Conservation (phyloP, 164 flowering plant genomes). For the Vitis cinerea region DNA sequence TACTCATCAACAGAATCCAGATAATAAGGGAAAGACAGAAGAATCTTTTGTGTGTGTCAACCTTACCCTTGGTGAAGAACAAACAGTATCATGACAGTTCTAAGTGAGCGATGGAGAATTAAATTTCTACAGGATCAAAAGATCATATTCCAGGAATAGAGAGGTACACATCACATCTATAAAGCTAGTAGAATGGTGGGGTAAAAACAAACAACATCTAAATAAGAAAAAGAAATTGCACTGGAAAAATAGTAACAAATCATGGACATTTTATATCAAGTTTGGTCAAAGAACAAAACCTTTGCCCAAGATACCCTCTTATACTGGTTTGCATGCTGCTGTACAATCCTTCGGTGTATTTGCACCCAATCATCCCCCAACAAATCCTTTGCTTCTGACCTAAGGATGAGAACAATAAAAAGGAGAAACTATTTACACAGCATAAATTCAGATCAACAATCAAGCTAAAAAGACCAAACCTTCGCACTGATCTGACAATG, state of each 20-base stretch:
- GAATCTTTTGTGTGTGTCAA: no score
- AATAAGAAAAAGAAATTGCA: background rate
- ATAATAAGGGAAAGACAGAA: no score
- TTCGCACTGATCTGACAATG: constrained; percentile 93
- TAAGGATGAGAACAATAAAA: constrained; percentile 11
- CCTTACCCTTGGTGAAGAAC: no score
- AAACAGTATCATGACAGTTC: no score
- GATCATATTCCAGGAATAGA: no score
- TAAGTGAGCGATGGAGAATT: background rate
- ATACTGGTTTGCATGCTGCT: constrained; percentile 80
- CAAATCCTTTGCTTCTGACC: constrained; percentile 76
- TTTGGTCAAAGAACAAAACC: constrained; percentile 29
- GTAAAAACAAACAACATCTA: no score
- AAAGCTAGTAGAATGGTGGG: no score
- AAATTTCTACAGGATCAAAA: background rate
- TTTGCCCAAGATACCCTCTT: constrained; percentile 71
- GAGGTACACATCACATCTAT: no score
- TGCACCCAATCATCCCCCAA: constrained; percentile 88
- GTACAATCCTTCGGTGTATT: constrained; percentile 68
- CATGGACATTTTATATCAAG: background rate
- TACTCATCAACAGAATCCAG: no score
- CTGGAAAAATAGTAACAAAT: no score
- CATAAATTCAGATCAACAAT: background rate
- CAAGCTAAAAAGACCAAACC: constrained; percentile 39
- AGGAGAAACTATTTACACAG: no score